A percentile compares a stretch with the other conserved stretches of the same genome.
Conservation (phyloP, 352 stramenopile species). For the Globisporangium ultimum region DNA sequence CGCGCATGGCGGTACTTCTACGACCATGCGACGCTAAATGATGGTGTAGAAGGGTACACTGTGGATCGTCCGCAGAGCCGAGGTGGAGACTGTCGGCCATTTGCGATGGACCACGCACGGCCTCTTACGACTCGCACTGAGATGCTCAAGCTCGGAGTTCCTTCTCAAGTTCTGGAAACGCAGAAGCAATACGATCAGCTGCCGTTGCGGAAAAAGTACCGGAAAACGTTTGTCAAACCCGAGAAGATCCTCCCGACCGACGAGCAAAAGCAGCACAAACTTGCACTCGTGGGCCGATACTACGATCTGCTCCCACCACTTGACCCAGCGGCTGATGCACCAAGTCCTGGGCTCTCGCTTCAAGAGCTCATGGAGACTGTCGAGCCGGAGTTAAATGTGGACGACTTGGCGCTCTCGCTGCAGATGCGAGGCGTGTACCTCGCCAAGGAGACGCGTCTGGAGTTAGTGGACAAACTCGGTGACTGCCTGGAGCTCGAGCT, state of each 20-base stretch:
- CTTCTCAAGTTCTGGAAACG: slow-evolving; percentile 37
- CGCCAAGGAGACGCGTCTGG: slow-evolving; percentile 50
- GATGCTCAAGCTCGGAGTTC: slow-evolving; percentile 57
- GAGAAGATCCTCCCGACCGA: slow-evolving; percentile 30
- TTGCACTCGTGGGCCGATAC: slow-evolving; percentile 48
- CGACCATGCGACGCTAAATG: slow-evolving; percentile 28
- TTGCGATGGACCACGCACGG: slow-evolving; percentile 8
- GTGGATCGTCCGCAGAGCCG: slow-evolving; percentile 1
- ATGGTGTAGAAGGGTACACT: neutral
- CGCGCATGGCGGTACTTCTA: slow-evolving; percentile 75
- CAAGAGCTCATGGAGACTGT: slow-evolving; percentile 52
- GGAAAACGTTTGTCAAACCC: slow-evolving; percentile 44
- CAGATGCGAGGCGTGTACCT: slow-evolving; percentile 60
- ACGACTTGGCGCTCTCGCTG: slow-evolving; percentile 58
- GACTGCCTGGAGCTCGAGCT: slow-evolving; percentile 60
- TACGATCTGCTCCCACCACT: slow-evolving; percentile 40
- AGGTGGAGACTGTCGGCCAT: neutral
- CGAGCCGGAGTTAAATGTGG: slow-evolving; percentile 61
- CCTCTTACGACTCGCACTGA: slow-evolving; percentile 52
- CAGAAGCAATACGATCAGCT: slow-evolving; percentile 28
- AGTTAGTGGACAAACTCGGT: slow-evolving; percentile 52
- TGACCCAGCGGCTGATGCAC: slow-evolving; percentile 12
- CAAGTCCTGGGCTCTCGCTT: slow-evolving; percentile 16
- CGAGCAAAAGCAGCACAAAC: slow-evolving; percentile 36
- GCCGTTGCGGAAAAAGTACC: slow-evolving; percentile 44